phyloP scores from a whole-genome alignment of 2,329 filamentous ascomycete species.

The Colletotrichum chlorophyti region DNA sequence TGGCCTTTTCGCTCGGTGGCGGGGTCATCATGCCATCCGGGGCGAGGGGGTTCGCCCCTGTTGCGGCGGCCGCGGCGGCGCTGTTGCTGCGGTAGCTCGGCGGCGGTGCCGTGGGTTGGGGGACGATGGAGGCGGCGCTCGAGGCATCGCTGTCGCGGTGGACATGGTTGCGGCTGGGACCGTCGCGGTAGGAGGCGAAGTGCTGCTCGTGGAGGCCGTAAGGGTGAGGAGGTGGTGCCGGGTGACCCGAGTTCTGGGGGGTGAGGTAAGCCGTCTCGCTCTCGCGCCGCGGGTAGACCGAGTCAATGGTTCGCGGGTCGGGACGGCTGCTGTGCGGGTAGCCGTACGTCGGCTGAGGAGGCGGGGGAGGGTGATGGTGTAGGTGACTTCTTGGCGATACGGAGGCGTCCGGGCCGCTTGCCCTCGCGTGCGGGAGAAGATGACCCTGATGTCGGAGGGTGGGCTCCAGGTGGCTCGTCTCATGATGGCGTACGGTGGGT shows the following conservation, averaged over 20 bases:
- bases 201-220: constrained; percentile 16
- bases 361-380: constrained; percentile 9
- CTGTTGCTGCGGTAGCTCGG: constrained; percentile 33
- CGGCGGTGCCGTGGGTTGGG: constrained; percentile 42
- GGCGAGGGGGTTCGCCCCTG: constrained; percentile 36
- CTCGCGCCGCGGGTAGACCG: constrained; percentile 27
- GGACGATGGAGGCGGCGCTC: constrained; percentile 45
- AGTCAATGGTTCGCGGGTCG: not conserved
- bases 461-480: constrained; percentile 34
- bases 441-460: constrained; percentile 34
- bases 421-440: constrained; percentile 24
- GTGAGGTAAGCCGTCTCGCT: constrained; percentile 30
- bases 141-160: constrained; percentile 46
- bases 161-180: constrained; percentile 27
- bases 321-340: constrained; percentile 1
- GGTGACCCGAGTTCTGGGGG: constrained; percentile 37
- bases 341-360: constrained; percentile 9
- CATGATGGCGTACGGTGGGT: constrained; percentile 31
- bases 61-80: constrained; percentile 36
- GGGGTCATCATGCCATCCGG: constrained; percentile 47
- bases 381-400: constrained; percentile 20
- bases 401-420: constrained; percentile 16
- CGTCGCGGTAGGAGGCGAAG: constrained; percentile 13
- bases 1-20: constrained; percentile 44
- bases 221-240: constrained; percentile 22